A percentile compares a stretch with the other conserved stretches of the same genome.
Conservation (phyloP, 2,329 filamentous ascomycete genomes). For the Clonostachys byssicola region DNA sequence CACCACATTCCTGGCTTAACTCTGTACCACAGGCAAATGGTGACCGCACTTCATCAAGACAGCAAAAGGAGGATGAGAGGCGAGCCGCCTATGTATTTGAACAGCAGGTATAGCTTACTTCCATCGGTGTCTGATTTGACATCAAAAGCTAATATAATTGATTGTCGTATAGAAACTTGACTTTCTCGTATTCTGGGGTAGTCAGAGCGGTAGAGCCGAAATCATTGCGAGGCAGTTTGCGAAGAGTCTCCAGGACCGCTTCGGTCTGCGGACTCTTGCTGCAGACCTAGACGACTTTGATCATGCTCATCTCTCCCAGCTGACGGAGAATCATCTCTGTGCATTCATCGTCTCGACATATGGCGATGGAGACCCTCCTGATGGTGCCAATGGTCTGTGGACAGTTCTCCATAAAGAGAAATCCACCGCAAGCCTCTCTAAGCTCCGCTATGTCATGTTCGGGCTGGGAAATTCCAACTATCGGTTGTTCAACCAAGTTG, state of each 20-base stretch:
- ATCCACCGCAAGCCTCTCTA: conserved; percentile 67
- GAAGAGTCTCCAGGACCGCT: conserved; percentile 80
- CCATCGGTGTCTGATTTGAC: no score
- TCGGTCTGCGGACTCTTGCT: conserved; percentile 16
- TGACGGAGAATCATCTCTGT: not conserved
- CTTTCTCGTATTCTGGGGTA: conserved; percentile 64
- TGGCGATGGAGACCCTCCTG: conserved; percentile 29
- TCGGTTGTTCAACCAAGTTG: conserved; percentile 27
- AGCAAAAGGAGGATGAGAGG: not conserved
- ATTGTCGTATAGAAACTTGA: conserved; percentile 25
- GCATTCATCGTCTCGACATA: conserved; percentile 17
- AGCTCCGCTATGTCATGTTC: conserved; percentile 34
- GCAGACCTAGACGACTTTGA: conserved; percentile 2
- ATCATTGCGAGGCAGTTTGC: conserved; percentile 84
- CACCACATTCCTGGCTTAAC: not conserved
- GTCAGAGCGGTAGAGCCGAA: conserved; percentile 92
- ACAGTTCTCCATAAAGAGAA: conserved; percentile 88
- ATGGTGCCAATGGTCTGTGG: conserved; percentile 80
- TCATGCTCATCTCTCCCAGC: not conserved
- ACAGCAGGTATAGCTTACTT: not conserved
- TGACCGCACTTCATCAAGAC: not conserved
- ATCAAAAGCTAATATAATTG: no score
- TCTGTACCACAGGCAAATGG: not conserved
- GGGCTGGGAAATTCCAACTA: conserved; percentile 33
- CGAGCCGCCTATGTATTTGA: not conserved